A percentile compares a stretch with the other conserved stretches of the same genome.
These are phyloP conservation scores for Epichloe brachyelytri DNA, from an alignment of 2,329 filamentous ascomycete genomes.

Conservation along the genomic window DNA sequence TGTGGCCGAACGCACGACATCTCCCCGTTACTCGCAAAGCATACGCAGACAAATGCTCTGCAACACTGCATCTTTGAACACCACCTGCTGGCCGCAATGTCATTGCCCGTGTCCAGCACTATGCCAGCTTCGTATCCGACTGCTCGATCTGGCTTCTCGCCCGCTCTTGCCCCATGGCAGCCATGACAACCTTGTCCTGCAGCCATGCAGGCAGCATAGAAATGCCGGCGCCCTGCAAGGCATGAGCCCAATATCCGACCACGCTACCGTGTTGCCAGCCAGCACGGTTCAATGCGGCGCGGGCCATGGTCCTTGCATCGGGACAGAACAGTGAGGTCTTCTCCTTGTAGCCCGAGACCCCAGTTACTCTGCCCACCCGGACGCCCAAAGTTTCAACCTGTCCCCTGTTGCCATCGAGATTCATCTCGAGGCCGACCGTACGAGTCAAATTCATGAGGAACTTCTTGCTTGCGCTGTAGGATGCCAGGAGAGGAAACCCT, in stretches of 20 bases:
- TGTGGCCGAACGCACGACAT: too few species aligned
- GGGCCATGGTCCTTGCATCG: conserved; percentile 8
- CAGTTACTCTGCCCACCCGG: conserved; percentile 7
- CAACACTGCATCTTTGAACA: too few species aligned
- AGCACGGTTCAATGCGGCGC: conserved; percentile 4
- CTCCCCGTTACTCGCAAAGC: too few species aligned
- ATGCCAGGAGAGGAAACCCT: conserved; percentile 30
- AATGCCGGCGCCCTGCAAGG: conserved; percentile 5
- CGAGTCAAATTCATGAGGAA: conserved; percentile 24
- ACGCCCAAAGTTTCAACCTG: background rate
- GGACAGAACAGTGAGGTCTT: conserved; percentile 9
- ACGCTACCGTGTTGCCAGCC: conserved; percentile 9
- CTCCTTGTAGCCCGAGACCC: conserved; percentile 8
- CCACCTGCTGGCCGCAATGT: too few species aligned
- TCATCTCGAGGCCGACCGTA: conserved; percentile 29
- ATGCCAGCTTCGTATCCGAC: background rate
- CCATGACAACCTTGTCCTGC: background rate
- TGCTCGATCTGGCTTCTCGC: background rate
- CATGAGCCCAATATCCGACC: conserved; percentile 10
- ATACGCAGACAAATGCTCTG: too few species aligned
- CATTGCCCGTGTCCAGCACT: too few species aligned
- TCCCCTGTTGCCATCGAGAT: conserved; percentile 5
- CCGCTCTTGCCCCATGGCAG: background rate
- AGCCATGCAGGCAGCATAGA: background rate
- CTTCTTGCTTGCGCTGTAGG: conserved; percentile 33